Percentiles rank a stretch among this genome's conserved stretches.
phyloP scores from a whole-genome alignment of 176 grass and related monocot species.

The Aegilops bicornis region DNA sequence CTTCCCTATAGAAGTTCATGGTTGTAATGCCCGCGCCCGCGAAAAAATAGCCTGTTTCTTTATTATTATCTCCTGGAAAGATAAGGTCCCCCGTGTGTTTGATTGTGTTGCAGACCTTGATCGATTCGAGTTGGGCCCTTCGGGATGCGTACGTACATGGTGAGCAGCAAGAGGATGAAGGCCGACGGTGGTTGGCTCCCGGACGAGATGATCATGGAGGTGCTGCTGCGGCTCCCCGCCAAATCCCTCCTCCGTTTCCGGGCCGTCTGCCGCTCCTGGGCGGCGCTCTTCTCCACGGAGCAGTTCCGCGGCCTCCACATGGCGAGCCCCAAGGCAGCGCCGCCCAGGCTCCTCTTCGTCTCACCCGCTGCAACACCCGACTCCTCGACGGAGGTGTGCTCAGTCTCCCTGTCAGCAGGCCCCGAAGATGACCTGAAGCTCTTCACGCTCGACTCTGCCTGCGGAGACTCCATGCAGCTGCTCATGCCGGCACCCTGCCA shows the following conservation, averaged over 20 bases:
- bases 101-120: neutral
- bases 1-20: too few species aligned
- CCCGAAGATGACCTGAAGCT: neutral
- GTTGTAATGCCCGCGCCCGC: too few species aligned
- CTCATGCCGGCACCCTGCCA: neutral
- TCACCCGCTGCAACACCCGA: neutral
- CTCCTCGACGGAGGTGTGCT: neutral
- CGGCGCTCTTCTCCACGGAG: neutral
- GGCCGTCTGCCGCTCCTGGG: conserved; percentile 15
- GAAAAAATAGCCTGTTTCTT: too few species aligned
- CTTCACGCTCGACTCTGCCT: conserved; percentile 7
- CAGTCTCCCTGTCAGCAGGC: neutral
- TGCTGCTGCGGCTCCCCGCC: conserved; percentile 3
- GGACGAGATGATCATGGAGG: neutral
- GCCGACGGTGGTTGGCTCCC: neutral
- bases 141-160: neutral
- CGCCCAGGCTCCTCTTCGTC: neutral
- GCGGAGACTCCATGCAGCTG: neutral
- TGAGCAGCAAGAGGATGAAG: neutral
- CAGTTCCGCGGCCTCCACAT: neutral
- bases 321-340: neutral
- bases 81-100: too few species aligned
- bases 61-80: too few species aligned
- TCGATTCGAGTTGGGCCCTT: neutral
- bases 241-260: conserved; percentile 26